Percentiles rank a stretch among this genome's conserved stretches.
These are phyloP conservation scores for Citrus unshiu DNA, from an alignment of 345 rosid genomes.

Conservation along the genomic window DNA sequence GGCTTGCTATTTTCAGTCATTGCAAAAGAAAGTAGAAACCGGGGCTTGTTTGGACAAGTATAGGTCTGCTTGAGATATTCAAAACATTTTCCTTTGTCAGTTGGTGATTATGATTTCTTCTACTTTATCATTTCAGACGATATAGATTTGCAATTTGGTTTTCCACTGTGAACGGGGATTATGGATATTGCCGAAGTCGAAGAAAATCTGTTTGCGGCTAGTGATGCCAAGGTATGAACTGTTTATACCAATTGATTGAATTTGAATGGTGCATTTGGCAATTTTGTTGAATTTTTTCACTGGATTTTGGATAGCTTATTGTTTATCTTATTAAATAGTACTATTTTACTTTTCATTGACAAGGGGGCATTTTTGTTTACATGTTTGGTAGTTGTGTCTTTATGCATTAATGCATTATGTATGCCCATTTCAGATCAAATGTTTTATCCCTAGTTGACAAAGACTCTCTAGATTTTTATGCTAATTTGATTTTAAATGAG, in stretches of 20 bases:
- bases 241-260: neutral
- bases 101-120: constrained; percentile 15
- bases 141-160: constrained; percentile 31
- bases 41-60: neutral
- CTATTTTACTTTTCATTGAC: neutral
- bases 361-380: neutral
- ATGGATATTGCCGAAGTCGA: constrained; percentile 91
- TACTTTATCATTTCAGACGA: constrained; percentile 32
- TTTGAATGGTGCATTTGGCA: neutral
- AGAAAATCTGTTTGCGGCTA: constrained; percentile 83
- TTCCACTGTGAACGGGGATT: constrained; percentile 31
- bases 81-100: neutral
- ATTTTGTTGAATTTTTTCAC: neutral
- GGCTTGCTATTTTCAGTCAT: neutral
- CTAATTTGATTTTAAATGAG: neutral
- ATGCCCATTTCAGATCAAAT: neutral
- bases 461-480: neutral
- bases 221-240: constrained; percentile 89
- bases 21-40: neutral
- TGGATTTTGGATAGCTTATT: neutral
- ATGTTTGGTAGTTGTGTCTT: neutral
- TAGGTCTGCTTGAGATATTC: neutral
- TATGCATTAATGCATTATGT: no score
- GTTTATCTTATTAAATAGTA: neutral
- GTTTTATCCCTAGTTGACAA: neutral